These are phyloP conservation scores for Thraustotheca clavata DNA, from an alignment of 352 stramenopile genomes.

Conservation along the genomic window DNA sequence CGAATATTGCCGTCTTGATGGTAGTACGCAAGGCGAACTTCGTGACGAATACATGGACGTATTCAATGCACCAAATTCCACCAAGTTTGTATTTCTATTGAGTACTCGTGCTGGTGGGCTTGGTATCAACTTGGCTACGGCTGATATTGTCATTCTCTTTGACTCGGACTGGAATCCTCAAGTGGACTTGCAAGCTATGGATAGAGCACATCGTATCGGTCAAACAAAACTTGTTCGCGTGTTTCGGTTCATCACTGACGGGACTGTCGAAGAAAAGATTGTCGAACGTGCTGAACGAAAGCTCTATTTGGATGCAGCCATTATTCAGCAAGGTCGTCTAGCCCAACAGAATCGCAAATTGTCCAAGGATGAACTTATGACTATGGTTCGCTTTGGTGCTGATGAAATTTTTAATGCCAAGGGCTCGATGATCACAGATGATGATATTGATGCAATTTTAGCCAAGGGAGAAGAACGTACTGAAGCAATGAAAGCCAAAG, in stretches of 20 bases:
- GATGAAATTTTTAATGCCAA: conserved; percentile 86
- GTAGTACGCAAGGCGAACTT: conserved; percentile 78
- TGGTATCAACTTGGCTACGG: conserved; percentile 98
- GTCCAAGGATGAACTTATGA: conserved; percentile 97
- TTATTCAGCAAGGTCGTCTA: conserved; percentile 98
- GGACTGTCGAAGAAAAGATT: conserved; percentile 99
- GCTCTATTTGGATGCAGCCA: conserved; percentile 96
- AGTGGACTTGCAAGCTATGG: conserved; percentile 98
- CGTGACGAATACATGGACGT: conserved; percentile 93
- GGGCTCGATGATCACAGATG: conserved; percentile 86
- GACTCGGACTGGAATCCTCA: conserved; percentile 99
- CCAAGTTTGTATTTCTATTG: conserved; percentile 97
- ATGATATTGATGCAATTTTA: conserved; percentile 90
- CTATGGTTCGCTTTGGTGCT: conserved; percentile 89
- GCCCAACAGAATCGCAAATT: conserved; percentile 89
- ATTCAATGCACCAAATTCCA: conserved; percentile 94
- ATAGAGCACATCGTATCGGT: conserved; percentile 96
- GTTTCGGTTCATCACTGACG: conserved; percentile 97
- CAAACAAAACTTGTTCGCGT: conserved; percentile 98
- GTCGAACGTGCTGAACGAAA: conserved; percentile 97
- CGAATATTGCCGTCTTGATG: conserved; percentile 80
- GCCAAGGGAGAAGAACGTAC: conserved; percentile 87
- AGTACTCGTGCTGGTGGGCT: conserved; percentile 94
- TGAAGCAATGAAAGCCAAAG: conserved; percentile 80
- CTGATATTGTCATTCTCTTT: conserved; percentile 98